These are phyloP conservation scores for Mrakia hoshinonis DNA, from an alignment of 768 basidiomycete genomes.

Conservation along the genomic window DNA sequence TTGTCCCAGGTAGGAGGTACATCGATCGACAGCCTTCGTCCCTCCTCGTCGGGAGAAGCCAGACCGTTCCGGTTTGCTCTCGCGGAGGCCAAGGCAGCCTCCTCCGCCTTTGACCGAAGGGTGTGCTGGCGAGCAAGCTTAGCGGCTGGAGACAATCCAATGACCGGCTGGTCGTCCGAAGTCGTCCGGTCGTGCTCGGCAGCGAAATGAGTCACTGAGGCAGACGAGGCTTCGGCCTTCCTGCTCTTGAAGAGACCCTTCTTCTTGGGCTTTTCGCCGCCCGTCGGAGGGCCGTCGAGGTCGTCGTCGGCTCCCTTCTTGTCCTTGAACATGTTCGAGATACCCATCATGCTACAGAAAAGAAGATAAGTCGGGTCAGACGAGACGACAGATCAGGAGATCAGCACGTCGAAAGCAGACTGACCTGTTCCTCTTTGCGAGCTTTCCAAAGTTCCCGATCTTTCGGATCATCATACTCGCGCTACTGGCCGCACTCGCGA, in stretches of 20 bases:
- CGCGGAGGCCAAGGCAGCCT: conserved; percentile 42
- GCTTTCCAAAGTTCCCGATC: conserved; percentile 76
- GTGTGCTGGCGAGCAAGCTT: conserved; percentile 85
- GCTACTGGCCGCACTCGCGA: conserved; percentile 85
- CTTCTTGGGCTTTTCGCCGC: conserved; percentile 34
- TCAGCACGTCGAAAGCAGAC: conserved; percentile 19
- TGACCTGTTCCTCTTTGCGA: conserved; percentile 65
- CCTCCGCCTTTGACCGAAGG: conserved; percentile 65
- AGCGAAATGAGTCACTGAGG: conserved; percentile 69
- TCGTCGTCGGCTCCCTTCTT: conserved; percentile 45
- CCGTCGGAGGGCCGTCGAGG: conserved; percentile 28
- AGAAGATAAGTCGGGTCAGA: neutral
- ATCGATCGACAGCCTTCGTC: conserved; percentile 17
- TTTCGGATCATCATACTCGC: conserved; percentile 96
- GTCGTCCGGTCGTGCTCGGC: conserved; percentile 64
- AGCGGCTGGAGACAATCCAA: conserved; percentile 79
- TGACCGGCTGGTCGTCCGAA: conserved; percentile 44
- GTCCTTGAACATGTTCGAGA: conserved; percentile 90
- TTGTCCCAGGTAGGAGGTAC: conserved; percentile 58
- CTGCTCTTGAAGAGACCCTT: conserved; percentile 35
- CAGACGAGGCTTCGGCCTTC: conserved; percentile 58
- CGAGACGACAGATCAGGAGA: neutral
- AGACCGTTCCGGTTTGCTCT: too few relatives aligned
- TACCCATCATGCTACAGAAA: conserved; percentile 61
- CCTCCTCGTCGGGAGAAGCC: conserved; percentile 30